phyloP scores from a whole-genome alignment of 2,329 filamentous ascomycete species.

The Aspergillus costaricaensis region DNA sequence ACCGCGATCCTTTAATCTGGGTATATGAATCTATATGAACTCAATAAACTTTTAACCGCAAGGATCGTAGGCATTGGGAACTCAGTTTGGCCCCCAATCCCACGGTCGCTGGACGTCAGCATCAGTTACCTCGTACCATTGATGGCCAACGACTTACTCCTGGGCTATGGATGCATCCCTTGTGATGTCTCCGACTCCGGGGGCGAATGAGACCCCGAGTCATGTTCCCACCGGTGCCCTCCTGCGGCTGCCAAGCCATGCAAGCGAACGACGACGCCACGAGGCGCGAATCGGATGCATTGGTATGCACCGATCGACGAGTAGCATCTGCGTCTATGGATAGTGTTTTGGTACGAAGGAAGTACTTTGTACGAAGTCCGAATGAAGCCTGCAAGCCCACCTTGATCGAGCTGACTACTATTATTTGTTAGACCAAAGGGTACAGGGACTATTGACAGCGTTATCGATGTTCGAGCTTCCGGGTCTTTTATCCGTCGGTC shows the following conservation, averaged over 20 bases:
- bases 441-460: background rate
- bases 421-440: background rate
- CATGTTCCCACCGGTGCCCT: conserved; percentile 10
- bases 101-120: background rate
- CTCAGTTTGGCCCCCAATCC: background rate
- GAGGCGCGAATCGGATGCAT: conserved; percentile 19
- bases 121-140: background rate
- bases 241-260: conserved; percentile 10
- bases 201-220: background rate
- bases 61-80: background rate
- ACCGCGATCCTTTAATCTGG: background rate
- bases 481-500: background rate
- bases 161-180: background rate
- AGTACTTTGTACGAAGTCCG: background rate
- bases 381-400: background rate
- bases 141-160: too few species aligned
- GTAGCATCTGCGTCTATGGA: conserved; percentile 5
- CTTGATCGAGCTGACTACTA: background rate
- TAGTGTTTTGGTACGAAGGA: background rate
- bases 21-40: background rate
- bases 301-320: conserved; percentile 23
- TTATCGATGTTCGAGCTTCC: background rate
- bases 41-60: background rate
- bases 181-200: background rate
- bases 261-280: conserved; percentile 21